A percentile compares a stretch with the other conserved stretches of the same genome.
phyloP scores from a whole-genome alignment of 352 stramenopile genomes.

The Phytophthora rubi region DNA sequence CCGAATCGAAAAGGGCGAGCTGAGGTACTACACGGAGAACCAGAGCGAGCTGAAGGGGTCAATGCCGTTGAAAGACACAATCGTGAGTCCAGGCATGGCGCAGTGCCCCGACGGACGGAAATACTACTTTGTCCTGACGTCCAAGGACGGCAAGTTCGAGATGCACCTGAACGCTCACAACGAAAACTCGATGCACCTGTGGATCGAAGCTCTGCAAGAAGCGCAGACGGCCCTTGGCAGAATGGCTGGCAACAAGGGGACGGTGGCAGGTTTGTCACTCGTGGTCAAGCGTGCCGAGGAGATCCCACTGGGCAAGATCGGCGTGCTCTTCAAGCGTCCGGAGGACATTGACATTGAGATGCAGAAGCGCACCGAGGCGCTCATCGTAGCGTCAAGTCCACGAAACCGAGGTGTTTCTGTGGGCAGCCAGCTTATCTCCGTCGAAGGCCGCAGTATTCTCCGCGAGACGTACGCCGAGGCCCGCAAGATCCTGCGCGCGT shows the following conservation, averaged over 20 bases:
- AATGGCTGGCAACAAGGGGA: slow-evolving; percentile 56
- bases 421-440: slow-evolving; percentile 75
- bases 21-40: slow-evolving; percentile 88
- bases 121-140: slow-evolving; percentile 88
- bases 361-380: slow-evolving; percentile 74
- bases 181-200: slow-evolving; percentile 85
- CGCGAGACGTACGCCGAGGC: slow-evolving; percentile 66
- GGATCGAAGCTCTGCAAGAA: slow-evolving; percentile 87
- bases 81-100: slow-evolving; percentile 85
- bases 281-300: slow-evolving; percentile 83
- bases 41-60: slow-evolving; percentile 76
- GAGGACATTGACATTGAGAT: slow-evolving; percentile 79
- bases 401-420: slow-evolving; percentile 57
- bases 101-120: slow-evolving; percentile 80
- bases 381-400: slow-evolving; percentile 69
- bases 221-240: slow-evolving; percentile 64
- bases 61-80: slow-evolving; percentile 75
- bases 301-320: slow-evolving; percentile 72
- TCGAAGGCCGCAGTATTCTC: slow-evolving; percentile 69
- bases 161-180: slow-evolving; percentile 87
- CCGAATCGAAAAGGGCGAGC: slow-evolving; percentile 79
- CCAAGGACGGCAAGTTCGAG: slow-evolving; percentile 82
- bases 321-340: slow-evolving; percentile 61
- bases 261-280: slow-evolving; percentile 65
- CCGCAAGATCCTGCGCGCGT: slow-evolving; percentile 55